Conservation (phyloP, 805 yeast species). For the Starmerella potacharoeniae region DNA sequence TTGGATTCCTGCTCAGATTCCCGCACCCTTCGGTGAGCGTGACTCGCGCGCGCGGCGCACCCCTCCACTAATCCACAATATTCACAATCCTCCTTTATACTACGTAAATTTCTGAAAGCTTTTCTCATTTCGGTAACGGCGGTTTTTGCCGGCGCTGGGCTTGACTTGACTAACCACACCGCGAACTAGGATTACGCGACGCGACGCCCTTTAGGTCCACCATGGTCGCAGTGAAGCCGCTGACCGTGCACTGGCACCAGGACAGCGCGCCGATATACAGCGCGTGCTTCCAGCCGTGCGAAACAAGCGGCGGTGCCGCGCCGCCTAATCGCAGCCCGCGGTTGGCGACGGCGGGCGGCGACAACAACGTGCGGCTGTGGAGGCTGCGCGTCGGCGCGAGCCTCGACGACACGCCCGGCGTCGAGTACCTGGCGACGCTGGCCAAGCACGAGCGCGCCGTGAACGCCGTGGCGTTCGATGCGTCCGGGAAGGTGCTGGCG, state of each 20-base stretch:
- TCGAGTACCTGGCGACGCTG: conserved; percentile 70
- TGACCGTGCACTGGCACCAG: conserved; percentile 35
- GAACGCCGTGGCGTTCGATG: conserved; percentile 74
- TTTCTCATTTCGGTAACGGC: no score
- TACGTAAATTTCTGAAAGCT: no score
- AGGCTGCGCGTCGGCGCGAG: conserved; percentile 18
- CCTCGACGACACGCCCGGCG: conserved; percentile 26
- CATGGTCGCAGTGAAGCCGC: conserved; percentile 29
- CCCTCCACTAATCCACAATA: no score
- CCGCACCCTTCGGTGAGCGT: no score
- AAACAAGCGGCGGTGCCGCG: conserved; percentile 2
- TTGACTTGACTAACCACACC: background rate
- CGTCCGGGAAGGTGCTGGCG: conserved; percentile 60
- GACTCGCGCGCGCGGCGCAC: no score
- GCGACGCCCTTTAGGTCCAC: background rate
- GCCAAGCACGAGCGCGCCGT: conserved; percentile 90
- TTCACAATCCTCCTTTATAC: no score
- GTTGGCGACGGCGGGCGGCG: conserved; percentile 89
- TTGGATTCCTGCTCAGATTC: no score
- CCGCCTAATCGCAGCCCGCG: conserved; percentile 29
- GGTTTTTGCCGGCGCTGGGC: no score
- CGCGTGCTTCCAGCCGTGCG: conserved; percentile 30
- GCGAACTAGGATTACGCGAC: background rate
- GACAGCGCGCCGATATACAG: conserved; percentile 34
- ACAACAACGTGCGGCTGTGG: conserved; percentile 63